A percentile compares a stretch with the other conserved stretches of the same genome.
These are phyloP conservation scores for Trametes meyenii DNA, from an alignment of 768 basidiomycete genomes.

Conservation along the genomic window DNA sequence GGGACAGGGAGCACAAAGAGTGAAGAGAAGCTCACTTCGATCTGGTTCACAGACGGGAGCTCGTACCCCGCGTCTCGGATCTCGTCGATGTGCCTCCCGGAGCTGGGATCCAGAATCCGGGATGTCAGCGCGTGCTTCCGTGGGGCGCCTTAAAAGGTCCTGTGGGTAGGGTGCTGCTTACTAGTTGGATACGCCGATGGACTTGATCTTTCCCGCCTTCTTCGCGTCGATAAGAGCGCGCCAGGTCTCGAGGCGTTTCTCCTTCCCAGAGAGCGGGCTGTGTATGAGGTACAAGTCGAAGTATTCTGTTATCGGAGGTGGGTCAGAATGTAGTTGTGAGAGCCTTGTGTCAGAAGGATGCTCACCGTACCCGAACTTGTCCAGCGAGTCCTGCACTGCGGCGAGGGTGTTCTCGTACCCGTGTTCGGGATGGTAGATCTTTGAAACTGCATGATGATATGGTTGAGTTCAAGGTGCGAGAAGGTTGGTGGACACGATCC, in stretches of 20 bases:
- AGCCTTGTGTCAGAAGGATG: not conserved
- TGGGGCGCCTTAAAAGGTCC: not conserved
- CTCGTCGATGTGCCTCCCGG: conserved; percentile 74
- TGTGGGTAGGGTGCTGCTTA: conserved; percentile 28
- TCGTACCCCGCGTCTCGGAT: conserved; percentile 63
- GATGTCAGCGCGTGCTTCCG: not conserved
- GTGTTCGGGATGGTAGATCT: conserved; percentile 55
- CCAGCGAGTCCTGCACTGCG: conserved; percentile 33
- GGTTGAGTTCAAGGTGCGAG: conserved; percentile 2
- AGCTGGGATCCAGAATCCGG: conserved; percentile 43
- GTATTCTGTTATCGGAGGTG: conserved; percentile 35
- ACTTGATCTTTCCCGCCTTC: conserved; percentile 41
- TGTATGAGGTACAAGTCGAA: conserved; percentile 55
- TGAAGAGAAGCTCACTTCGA: conserved; percentile 56
- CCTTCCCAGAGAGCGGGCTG: conserved; percentile 42
- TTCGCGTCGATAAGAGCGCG: conserved; percentile 40
- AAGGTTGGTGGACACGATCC: conserved; percentile 22
- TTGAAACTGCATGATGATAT: conserved; percentile 53
- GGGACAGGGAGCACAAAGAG: not conserved
- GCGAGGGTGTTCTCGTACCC: conserved; percentile 34
- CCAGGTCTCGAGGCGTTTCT: conserved; percentile 43
- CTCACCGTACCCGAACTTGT: conserved; percentile 37
- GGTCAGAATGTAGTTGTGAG: too few relatives aligned
- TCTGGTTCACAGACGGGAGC: conserved; percentile 77
- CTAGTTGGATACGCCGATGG: conserved; percentile 54